These are phyloP conservation scores for Saccharomyces hybrid DNA, from an alignment of 1,139 yeast species.

Conservation along the genomic window DNA sequence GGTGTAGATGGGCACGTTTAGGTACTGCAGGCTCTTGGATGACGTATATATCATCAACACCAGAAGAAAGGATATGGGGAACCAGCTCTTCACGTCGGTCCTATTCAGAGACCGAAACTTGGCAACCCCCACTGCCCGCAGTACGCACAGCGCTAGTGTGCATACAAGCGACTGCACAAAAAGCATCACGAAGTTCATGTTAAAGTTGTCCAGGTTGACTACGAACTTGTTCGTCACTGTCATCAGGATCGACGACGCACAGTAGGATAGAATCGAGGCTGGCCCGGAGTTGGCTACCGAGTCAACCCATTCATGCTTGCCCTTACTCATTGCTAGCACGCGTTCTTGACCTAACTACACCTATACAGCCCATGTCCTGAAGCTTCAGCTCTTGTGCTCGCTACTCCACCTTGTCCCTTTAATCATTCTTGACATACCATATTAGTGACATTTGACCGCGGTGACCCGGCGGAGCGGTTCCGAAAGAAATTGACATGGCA, in stretches of 20 bases:
- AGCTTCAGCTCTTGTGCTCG: background rate
- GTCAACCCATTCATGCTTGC: slow-evolving; percentile 8
- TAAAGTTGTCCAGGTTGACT: slow-evolving; percentile 71
- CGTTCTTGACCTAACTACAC: background rate
- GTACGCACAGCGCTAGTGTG: slow-evolving; percentile 57
- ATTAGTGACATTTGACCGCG: background rate
- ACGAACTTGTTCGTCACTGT: slow-evolving; percentile 94
- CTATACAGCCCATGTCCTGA: background rate
- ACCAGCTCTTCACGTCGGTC: slow-evolving; percentile 88
- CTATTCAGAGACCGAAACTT: slow-evolving; percentile 77
- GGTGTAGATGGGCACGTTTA: slow-evolving; percentile 90
- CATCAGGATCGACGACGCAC: slow-evolving; percentile 88
- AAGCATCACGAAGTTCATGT: slow-evolving; percentile 80
- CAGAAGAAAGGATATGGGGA: slow-evolving; percentile 80
- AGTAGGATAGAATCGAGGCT: slow-evolving; percentile 74
- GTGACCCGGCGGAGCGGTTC: background rate
- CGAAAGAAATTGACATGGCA: slow-evolving; percentile 1
- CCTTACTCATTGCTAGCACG: slow-evolving; percentile 17
- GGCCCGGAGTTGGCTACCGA: slow-evolving; percentile 68
- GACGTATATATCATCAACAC: slow-evolving; percentile 94
- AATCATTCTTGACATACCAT: background rate
- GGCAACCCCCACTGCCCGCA: slow-evolving; percentile 67
- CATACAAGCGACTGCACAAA: slow-evolving; percentile 78
- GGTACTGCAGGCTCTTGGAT: slow-evolving; percentile 83
- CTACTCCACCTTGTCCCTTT: background rate